Percentiles rank a stretch among this genome's conserved stretches.
Evolutionary conservation across 805 yeast genomes (phyloP).

Genomic region (Kurtzmaniella cleridarum): DNA sequence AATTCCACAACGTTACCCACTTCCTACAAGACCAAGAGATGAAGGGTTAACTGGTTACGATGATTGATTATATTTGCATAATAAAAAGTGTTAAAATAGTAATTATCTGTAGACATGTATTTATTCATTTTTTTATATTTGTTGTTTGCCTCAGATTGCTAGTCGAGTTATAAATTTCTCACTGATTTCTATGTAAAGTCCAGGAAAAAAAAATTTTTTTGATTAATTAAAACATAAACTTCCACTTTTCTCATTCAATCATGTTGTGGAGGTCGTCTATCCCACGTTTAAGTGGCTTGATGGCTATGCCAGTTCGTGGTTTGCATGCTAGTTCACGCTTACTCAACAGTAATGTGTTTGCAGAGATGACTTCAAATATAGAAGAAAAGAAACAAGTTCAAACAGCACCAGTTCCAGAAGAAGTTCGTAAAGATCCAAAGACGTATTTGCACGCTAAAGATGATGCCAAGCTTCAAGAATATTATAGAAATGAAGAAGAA

Average conservation of each 20-base stretch:
- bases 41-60: constrained; percentile 48
- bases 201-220: too few relatives aligned
- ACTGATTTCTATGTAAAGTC: background rate
- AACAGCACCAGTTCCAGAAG: constrained; percentile 5
- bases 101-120: background rate
- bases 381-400: constrained; percentile 5
- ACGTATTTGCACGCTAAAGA: background rate
- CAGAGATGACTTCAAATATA: constrained; percentile 7
- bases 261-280: too few relatives aligned
- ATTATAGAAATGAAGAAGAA: constrained; percentile 18
- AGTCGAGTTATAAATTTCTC: background rate
- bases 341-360: constrained; percentile 10
- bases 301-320: constrained; percentile 5
- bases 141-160: too few relatives aligned
- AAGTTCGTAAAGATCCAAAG: constrained; percentile 11
- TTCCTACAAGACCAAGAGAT: constrained; percentile 53
- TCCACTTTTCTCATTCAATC: too few relatives aligned
- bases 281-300: background rate
- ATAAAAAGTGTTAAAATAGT: too few relatives aligned
- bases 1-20: constrained; percentile 56
- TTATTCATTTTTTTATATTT: too few relatives aligned
- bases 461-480: constrained; percentile 10
- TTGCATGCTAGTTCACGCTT: constrained; percentile 5
- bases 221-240: too few relatives aligned
- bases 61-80: constrained; percentile 23